These are phyloP conservation scores for Ephemerocybe angulata DNA, from an alignment of 768 basidiomycete genomes.

Conservation along the genomic window DNA sequence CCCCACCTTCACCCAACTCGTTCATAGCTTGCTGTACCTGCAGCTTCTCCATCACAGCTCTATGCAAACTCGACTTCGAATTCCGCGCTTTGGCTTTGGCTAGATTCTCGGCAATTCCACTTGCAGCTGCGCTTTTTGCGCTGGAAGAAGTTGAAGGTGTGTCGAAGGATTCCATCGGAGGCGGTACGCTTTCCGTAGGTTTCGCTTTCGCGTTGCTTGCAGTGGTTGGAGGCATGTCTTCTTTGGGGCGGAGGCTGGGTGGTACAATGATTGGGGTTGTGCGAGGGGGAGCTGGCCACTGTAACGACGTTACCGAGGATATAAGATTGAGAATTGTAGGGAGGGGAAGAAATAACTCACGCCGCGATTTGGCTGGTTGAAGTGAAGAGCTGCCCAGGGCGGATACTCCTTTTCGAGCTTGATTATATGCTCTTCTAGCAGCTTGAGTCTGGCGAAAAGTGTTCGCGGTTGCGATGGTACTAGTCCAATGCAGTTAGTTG, in stretches of 20 bases:
- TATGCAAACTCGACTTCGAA: conserved; percentile 61
- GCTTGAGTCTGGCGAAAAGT: conserved; percentile 60
- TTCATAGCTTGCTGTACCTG: conserved; percentile 72
- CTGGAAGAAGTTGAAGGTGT: too few species aligned
- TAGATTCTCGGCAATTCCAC: neutral
- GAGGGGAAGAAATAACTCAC: conserved; percentile 41
- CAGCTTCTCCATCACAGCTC: conserved; percentile 69
- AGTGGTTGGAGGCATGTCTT: neutral
- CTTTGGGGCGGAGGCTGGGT: conserved; percentile 45
- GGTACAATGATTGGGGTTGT: conserved; percentile 77
- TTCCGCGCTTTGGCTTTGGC: conserved; percentile 30
- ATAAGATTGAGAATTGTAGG: neutral
- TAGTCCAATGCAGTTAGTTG: conserved; percentile 20
- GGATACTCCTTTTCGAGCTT: conserved; percentile 79
- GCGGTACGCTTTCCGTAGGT: conserved; percentile 6
- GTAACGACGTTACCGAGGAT: neutral
- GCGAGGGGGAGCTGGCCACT: conserved; percentile 87
- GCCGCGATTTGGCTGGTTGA: conserved; percentile 78
- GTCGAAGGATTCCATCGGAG: too few species aligned
- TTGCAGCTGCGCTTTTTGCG: neutral
- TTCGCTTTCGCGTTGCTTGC: conserved; percentile 14
- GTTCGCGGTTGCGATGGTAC: conserved; percentile 70
- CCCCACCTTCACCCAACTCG: conserved; percentile 32
- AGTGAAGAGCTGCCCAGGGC: conserved; percentile 86
- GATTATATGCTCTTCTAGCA: conserved; percentile 74